phyloP scores from a whole-genome alignment of 345 rosid genomes.

The Isatis tinctoria region DNA sequence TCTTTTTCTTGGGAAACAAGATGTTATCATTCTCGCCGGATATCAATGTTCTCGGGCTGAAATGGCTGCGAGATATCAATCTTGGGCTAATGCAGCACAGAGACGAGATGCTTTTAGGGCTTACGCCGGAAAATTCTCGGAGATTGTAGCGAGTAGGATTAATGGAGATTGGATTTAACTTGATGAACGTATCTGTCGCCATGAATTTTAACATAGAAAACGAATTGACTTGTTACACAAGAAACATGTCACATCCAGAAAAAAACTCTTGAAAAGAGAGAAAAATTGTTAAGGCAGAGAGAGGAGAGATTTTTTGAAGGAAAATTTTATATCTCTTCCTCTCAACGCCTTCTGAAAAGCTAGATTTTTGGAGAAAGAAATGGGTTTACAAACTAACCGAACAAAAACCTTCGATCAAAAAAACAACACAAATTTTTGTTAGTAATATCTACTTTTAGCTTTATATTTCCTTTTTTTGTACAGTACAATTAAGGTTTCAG shows the following conservation, averaged over 20 bases:
- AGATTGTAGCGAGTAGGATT: neutral
- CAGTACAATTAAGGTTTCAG: neutral
- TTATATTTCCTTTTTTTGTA: neutral
- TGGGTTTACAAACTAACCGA: neutral
- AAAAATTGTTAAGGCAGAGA: neutral
- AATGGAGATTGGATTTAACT: conserved; percentile 2
- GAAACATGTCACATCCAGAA: conserved; percentile 8
- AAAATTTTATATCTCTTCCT: neutral
- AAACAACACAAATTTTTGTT: neutral
- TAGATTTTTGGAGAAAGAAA: neutral
- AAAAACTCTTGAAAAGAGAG: neutral
- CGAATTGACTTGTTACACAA: neutral
- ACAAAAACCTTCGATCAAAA: neutral
- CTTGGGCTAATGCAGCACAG: conserved; percentile 11
- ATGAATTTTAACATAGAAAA: neutral
- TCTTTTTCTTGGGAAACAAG: conserved; percentile 2
- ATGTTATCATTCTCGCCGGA: neutral
- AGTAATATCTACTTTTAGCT: neutral
- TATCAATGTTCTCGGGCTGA: neutral
- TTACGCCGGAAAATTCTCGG: neutral
- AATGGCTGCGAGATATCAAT: neutral
- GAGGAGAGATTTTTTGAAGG: neutral
- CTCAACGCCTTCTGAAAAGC: neutral
- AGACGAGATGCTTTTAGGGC: conserved; percentile 6
- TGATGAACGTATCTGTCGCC: conserved; percentile 6